Evolutionary conservation across 1,139 yeast species (phyloP).

Genomic region (Suhomyces maxii): DNA sequence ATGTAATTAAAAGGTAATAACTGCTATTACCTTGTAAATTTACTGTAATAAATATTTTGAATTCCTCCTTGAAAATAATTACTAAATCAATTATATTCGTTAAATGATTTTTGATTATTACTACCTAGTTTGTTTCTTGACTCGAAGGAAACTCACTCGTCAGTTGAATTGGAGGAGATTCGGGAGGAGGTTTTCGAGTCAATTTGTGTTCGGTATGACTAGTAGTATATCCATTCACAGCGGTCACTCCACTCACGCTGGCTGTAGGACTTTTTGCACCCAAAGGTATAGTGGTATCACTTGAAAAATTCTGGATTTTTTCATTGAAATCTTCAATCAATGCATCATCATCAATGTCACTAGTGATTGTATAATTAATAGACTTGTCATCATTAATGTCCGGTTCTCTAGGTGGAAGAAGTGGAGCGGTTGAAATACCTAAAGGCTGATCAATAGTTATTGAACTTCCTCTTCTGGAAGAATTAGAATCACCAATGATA

Average conservation of each 20-base stretch:
- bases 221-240: neutral
- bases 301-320: constrained; percentile 6
- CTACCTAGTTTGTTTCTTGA: too few species aligned
- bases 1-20: too few species aligned
- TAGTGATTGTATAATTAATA: constrained; percentile 3
- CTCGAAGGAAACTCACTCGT: neutral
- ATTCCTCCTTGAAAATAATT: too few species aligned
- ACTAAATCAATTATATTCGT: too few species aligned
- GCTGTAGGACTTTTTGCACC: constrained; percentile 4
- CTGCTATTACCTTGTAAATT: too few species aligned
- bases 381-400: constrained; percentile 2
- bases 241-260: constrained; percentile 7
- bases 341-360: constrained; percentile 8
- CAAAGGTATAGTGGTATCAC: constrained; percentile 1
- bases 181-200: constrained; percentile 17
- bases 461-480: neutral
- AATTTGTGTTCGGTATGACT: neutral
- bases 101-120: too few species aligned
- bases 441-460: neutral
- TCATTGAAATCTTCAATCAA: constrained; percentile 8
- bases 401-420: constrained; percentile 3
- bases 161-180: constrained; percentile 18
- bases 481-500: neutral
- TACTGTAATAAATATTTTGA: too few species aligned
- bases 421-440: neutral